Evolutionary conservation across 139 green algal species (phyloP), one percentile per base, ranked within the genome.

Genomic region (Pleodorina starrii): DNA sequence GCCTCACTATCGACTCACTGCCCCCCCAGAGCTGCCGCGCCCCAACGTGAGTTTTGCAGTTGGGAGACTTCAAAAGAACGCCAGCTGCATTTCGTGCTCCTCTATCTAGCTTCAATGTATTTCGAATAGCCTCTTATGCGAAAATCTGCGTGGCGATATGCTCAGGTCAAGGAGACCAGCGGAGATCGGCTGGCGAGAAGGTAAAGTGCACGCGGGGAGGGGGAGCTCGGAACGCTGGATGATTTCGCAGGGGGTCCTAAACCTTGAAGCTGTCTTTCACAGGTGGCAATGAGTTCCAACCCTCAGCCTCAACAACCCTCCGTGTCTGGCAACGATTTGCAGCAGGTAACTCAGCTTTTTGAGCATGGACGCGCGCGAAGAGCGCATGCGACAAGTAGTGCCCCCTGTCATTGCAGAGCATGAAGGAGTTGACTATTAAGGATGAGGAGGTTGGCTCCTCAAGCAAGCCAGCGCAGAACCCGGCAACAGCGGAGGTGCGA

Each of bases 401-500:
- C 25, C 38, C 42, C 59, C 17, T 71, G 35, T 21, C 51, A 21
- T 71, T 91, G 83, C 92, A 95, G 92, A 90, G 88, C 75, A 91
- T 97, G 85, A 94, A 93, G 42, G 91, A 96, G 84, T 91, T 97
- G 40, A 91, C 86, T 51, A 81, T 97, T 12, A 91, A 86, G 21
- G 84, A 92, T 25, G 92, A 92, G 44, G 86, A 91, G 57, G 84
- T 86, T 6, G 94, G 94, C 59, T 87, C 80, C 43, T 75, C 87
- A 46, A 94, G 94, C 59, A 90, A 93, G 36, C 44, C 23, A 19
- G 23, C 73, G 73, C 75, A 43, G 32, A 89, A 85, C n/a, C 46
- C 63, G 48, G 68, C 63, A 43, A 87, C 27, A 66, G 54, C 44
- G 6, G 40, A 59, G 69, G 59, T 63, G 14, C 57, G 69, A 42